Evolutionary conservation across 1,284 basidiomycete species (phyloP), one percentile per base, ranked within the genome.

Genomic region (Microbotryomycetes sp.): DNA sequence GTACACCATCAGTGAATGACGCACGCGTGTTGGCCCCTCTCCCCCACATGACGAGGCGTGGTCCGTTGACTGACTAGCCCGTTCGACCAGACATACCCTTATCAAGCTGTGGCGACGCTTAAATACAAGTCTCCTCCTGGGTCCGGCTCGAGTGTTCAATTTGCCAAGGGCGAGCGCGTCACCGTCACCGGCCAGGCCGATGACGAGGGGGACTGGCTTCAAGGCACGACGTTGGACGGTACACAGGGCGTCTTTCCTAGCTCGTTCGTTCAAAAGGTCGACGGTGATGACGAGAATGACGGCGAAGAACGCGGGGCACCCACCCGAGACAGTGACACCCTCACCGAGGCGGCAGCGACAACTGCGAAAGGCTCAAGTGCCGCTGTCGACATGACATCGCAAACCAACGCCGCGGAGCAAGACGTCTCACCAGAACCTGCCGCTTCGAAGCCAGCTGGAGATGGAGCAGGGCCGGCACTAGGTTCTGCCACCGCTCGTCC

Each of bases 241-340:
- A 59, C 53, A 9, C 68, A 70, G 45, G 75, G 75, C 16, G 71
- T 71, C 13, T 76, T 76, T 56, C 75, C 75, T 0, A 72, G 66
- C 7, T 57, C 68, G 26, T 72, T 74, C 24, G 73, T 75, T 26
- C 56, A 69, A 23, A 26, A 26, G 6, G 15, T 65, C 18, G 59
- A 62, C 29, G 41, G 50, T 74, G 86, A 89, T 79, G 83, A 79
- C 65, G 75, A 78, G 62, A 75, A 83, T 69, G 76, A n/a, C n/a
- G n/a, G n/a, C n/a, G n/a, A n/a, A n/a, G n/a, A n/a, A n/a, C n/a
- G n/a, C n/a, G n/a, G n/a, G n/a, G n/a, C n/a, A n/a, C n/a, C n/a
- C n/a, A n/a, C n/a, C n/a, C n/a, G n/a, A n/a, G n/a, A n/a, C n/a
- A n/a, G n/a, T n/a, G n/a, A 82, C 26, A 74, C 63, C 1, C 45